Base-by-base conservation (phyloP, 768 basidiomycete genomes). In the Lactarius trivialis region DNA sequence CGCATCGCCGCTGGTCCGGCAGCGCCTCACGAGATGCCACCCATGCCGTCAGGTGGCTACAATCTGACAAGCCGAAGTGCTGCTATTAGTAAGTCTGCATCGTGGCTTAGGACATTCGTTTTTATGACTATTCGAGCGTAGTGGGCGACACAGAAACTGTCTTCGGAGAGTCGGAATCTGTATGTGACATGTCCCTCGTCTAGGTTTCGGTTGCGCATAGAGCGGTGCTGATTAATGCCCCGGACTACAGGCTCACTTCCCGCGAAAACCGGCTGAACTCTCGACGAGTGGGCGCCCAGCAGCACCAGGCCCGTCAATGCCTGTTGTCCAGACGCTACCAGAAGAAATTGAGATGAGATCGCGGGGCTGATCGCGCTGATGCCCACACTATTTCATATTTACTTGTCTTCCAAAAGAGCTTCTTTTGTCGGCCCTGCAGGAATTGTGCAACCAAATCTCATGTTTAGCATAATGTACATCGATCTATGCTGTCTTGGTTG, bases 141-240 rank as follows among this genome's bases (percentile, higher is more conserved):
- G 79, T 75, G 37, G 77, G 78, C 36, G 73, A 73, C 57, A 70
- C 75, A 2, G 76, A 76, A 65, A 76, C 77, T 61, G 71, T 83
- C 19, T 83, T 81, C 62, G 78, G 76, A 4, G 81, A 80, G 60
- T 61, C 71, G 24, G 68, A 69, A 54, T 72, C 28, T 56, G 63
- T 67, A 64, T 11, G 63, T 60, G 45, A 43, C 59, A 52, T 64
- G 4, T 32, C 21, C 6, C 28, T 36, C 9, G 33, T 24, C 21
- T 55, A 21, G 43, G 5, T 37, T 48, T 54, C 28, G 55, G 41
- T 19, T 41, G 39, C 55, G 59, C 39, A 19, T 17, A 55, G n/a
- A 33, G 39, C 55, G 65, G 55, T 65, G 56, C 59, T 60, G 59
- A 56, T 58, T 55, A 63, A 65, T 58, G 48, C 15, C n/a, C n/a